A percentile compares a stretch with the other conserved stretches of the same genome.
phyloP scores from a whole-genome alignment of 2,329 filamentous ascomycete genomes.

The Anisogramma anomala region DNA sequence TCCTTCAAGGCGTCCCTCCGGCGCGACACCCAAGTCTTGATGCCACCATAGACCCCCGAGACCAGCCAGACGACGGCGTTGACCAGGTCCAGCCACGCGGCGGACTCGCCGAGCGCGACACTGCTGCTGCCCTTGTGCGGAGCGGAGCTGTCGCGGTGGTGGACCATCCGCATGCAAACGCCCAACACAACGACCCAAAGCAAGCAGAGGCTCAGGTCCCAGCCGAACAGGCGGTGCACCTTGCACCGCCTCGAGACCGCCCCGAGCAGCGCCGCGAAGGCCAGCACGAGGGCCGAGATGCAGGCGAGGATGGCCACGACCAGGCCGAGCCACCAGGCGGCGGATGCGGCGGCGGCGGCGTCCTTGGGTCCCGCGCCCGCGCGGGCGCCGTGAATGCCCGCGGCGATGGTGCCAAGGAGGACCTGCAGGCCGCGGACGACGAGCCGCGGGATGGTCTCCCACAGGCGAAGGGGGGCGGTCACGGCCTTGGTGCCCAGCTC shows the following conservation, averaged over 20 bases:
- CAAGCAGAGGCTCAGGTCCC: slow-evolving; percentile 33
- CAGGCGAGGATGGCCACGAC: slow-evolving; percentile 43
- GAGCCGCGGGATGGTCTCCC: slow-evolving; percentile 36
- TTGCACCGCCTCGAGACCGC: slow-evolving; percentile 25
- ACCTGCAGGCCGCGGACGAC: slow-evolving; percentile 56
- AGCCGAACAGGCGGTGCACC: slow-evolving; percentile 33
- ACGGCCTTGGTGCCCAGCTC: slow-evolving; percentile 29
- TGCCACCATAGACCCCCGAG: slow-evolving; percentile 30
- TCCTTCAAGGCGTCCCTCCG: slow-evolving; percentile 29
- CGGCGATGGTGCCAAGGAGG: slow-evolving; percentile 54
- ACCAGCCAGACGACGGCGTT: slow-evolving; percentile 56
- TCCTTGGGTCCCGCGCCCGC: slow-evolving; percentile 33
- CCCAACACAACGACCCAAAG: slow-evolving; percentile 59
- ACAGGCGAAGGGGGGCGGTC: slow-evolving; percentile 34
- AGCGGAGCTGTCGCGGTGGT: slow-evolving; percentile 44
- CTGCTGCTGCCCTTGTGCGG: slow-evolving; percentile 33
- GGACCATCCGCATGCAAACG: slow-evolving; percentile 61
- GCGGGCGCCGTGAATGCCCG: slow-evolving; percentile 56
- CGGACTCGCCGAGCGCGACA: slow-evolving; percentile 52
- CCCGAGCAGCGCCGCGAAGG: slow-evolving; percentile 27
- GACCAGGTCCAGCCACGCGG: slow-evolving; percentile 60
- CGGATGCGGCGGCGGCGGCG: slow-evolving; percentile 14
- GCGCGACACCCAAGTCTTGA: slow-evolving; percentile 31
- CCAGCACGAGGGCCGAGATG: slow-evolving; percentile 35
- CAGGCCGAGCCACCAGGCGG: slow-evolving; percentile 55